Evolutionary conservation across 495 filamentous ascomycete genomes (phyloP), one percentile per base, ranked within the genome.

Genomic region (Extremus antarcticus): DNA sequence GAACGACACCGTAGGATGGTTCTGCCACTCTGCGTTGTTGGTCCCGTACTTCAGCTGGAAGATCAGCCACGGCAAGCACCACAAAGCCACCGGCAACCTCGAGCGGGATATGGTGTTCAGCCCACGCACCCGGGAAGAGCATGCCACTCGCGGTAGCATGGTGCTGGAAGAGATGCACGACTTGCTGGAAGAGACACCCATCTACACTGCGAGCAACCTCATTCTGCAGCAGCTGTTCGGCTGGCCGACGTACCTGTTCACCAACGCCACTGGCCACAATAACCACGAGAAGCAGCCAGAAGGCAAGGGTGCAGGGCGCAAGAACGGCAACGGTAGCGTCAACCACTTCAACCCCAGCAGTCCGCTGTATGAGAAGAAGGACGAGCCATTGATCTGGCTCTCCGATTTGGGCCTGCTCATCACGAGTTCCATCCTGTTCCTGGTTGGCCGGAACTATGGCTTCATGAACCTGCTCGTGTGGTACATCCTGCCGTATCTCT

Each of bases 21-120:
- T 82, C 53, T 66, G 73, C 45, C 84, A 88, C 64, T 86, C 82
- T 0, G 66, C 76, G 23, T 71, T 87, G 11, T 72, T 84, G 57
- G 83, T 86, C 3, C 84, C 84, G 0, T 88, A 83, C 71, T 85
- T 84, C 71, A 85, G 81, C 24, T 88, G 84, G 84, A 81, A 86
- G 70, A 80, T 85, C 64, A 84, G 81, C 51, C 84, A 88, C 58
- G 77, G 78, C 60, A 80, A 82, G 55, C 84, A 88, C 68, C 84
- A 88, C 73, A 85, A 96, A 77, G 88, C 89, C 48, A 98, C 92
- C 40, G 92, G 90, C 57, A 79, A 98, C 78, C 76, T 98, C 63
- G 88, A 91, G 68, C 87, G 90, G 62, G 92, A 98, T 72, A 96
- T 96, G 89, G 92, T 96, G 55, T 95, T 95, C 73, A 76, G 95